phyloP scores from a whole-genome alignment of 1,139 yeast genomes.

The Geotrichum australiense region DNA sequence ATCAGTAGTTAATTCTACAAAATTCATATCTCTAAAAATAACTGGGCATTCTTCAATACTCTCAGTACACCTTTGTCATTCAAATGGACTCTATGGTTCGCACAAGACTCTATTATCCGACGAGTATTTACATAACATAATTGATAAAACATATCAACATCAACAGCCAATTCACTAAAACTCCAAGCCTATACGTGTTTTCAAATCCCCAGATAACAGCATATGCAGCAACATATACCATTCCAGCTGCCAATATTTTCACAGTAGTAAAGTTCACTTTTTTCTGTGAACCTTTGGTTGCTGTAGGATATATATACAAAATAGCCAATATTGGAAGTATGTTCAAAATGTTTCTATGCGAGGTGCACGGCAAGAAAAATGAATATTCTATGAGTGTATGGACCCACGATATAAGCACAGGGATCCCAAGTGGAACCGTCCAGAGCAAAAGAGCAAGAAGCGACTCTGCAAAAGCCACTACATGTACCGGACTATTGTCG shows the following conservation, averaged over 20 bases:
- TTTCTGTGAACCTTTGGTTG: constrained; percentile 17
- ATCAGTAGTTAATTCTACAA: too few species aligned
- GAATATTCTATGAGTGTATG: constrained; percentile 31
- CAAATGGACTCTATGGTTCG: too few species aligned
- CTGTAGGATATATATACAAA: constrained; percentile 20
- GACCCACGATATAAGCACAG: constrained; percentile 34
- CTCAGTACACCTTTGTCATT: too few species aligned
- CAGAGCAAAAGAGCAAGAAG: constrained; percentile 28
- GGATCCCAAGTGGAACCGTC: constrained; percentile 32
- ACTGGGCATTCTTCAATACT: too few species aligned
- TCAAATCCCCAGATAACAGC: too few species aligned
- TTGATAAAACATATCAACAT: too few species aligned
- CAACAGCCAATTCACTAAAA: too few species aligned
- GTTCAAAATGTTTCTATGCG: constrained; percentile 29
- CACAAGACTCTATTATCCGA: too few species aligned
- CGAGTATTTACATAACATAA: too few species aligned
- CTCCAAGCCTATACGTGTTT: too few species aligned
- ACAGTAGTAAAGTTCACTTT: constrained; percentile 17
- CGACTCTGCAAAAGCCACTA: constrained; percentile 9
- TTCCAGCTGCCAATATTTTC: constrained; percentile 21
- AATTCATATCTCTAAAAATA: too few species aligned
- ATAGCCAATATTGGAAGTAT: constrained; percentile 29
- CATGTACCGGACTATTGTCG: background rate
- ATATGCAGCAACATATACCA: constrained; percentile 25
- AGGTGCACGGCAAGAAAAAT: constrained; percentile 29